phyloP scores from a whole-genome alignment of 257 asterid genomes.

The Catharanthus roseus region DNA sequence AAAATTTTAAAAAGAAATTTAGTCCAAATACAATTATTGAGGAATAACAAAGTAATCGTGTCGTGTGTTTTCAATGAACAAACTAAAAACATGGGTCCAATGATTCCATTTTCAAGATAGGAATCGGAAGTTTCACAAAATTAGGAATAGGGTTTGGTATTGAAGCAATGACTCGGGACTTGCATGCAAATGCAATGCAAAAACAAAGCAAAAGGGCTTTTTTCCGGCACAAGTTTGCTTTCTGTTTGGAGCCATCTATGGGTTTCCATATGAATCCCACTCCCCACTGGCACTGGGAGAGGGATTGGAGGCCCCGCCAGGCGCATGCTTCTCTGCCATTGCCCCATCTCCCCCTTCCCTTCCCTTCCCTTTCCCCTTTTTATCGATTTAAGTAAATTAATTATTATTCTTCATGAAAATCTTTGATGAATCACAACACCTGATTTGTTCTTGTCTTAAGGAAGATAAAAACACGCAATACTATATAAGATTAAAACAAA shows the following conservation, averaged over 20 bases:
- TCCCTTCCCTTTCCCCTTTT: not conserved
- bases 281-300: no score
- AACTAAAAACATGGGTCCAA: no score
- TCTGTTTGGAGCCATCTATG: not conserved
- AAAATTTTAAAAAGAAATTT: no score
- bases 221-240: not conserved
- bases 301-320: not conserved
- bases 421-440: not conserved
- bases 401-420: not conserved
- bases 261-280: not conserved
- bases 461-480: constrained; percentile 5
- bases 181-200: not conserved
- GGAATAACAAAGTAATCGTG: no score
- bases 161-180: not conserved
- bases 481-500: no score
- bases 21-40: no score
- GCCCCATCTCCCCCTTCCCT: not conserved
- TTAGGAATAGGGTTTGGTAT: not conserved
- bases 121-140: not conserved
- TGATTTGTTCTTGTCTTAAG: not conserved
- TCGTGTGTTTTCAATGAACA: no score
- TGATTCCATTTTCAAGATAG: not conserved
- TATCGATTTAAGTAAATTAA: not conserved
- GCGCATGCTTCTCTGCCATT: constrained; percentile 11
- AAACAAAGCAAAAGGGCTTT: no score